phyloP scores from a whole-genome alignment of 1,139 yeast species.

The Lodderomyces margitis region DNA sequence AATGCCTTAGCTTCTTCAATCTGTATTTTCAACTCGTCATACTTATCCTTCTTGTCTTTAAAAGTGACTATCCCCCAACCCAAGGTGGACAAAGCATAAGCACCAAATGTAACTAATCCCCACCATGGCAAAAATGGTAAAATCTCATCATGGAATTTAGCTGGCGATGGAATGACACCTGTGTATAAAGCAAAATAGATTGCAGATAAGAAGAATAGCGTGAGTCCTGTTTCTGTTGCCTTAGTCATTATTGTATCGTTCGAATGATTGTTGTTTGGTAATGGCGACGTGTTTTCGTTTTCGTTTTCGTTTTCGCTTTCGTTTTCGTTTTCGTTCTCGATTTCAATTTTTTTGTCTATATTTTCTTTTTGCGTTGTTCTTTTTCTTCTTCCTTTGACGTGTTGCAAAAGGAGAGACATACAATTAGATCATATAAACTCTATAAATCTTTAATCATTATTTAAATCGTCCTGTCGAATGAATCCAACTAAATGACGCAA shows the following conservation, averaged over 20 bases:
- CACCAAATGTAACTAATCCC: conserved; percentile 68
- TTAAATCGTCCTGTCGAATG: conserved; percentile 32
- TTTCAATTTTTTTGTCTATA: conserved; percentile 1
- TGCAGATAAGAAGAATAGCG: conserved; percentile 47
- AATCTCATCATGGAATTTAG: conserved; percentile 49
- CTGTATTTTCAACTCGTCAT: conserved; percentile 60
- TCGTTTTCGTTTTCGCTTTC: conserved; percentile 1
- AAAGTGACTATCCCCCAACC: conserved; percentile 73
- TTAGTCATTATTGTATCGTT: conserved; percentile 53
- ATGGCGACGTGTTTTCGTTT: neutral
- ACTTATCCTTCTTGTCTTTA: conserved; percentile 71
- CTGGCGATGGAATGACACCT: conserved; percentile 59
- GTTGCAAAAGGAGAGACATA: neutral
- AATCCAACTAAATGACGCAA: conserved; percentile 43
- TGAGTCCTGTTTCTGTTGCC: conserved; percentile 60
- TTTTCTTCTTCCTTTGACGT: neutral
- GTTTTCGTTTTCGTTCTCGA: conserved; percentile 2
- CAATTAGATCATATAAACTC: too few species aligned
- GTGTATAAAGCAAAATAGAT: conserved; percentile 53
- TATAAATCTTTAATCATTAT: neutral
- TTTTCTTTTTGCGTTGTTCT: conserved; percentile 4
- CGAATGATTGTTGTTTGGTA: neutral
- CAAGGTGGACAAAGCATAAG: conserved; percentile 67
- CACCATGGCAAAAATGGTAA: conserved; percentile 71
- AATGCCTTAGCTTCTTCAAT: conserved; percentile 66